Evolutionary conservation across 129 eudicot genomes (phyloP).

Genomic region (Gnaphalium uliginosum): DNA sequence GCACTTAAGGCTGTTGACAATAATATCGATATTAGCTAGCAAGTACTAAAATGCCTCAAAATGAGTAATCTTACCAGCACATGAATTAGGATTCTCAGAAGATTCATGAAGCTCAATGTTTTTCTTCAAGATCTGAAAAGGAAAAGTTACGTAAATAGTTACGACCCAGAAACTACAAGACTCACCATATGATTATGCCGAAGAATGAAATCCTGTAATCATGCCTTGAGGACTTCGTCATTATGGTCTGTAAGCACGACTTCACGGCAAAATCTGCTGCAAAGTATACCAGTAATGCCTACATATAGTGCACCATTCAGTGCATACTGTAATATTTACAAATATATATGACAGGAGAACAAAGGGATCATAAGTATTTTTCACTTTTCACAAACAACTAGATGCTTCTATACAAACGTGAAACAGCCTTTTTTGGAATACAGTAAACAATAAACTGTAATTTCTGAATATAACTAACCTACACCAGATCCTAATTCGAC

Average conservation of each 20-base stretch:
- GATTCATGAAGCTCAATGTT: slow-evolving; percentile 70
- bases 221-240: slow-evolving; percentile 94
- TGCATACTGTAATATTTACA: slow-evolving; percentile 6
- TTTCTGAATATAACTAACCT: slow-evolving; percentile 47
- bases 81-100: slow-evolving; percentile 46
- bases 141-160: slow-evolving; percentile 19
- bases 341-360: background rate
- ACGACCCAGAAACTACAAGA: slow-evolving; percentile 16
- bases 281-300: slow-evolving; percentile 90
- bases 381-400: background rate
- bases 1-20: slow-evolving; percentile 49
- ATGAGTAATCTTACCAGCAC: slow-evolving; percentile 49
- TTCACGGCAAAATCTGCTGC: slow-evolving; percentile 70
- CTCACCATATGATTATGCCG: slow-evolving; percentile 24
- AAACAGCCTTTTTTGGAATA: background rate
- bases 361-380: background rate
- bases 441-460: background rate
- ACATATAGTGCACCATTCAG: slow-evolving; percentile 24
- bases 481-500: slow-evolving; percentile 97
- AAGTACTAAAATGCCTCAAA: slow-evolving; percentile 14
- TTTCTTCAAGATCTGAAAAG: slow-evolving; percentile 77
- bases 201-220: slow-evolving; percentile 34
- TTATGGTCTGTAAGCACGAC: slow-evolving; percentile 86
- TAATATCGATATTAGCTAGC: slow-evolving; percentile 20
- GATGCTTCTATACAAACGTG: background rate